Base-by-base conservation (phyloP, 2,329 filamentous ascomycete species). In the Chalaropsis ovoidea region DNA sequence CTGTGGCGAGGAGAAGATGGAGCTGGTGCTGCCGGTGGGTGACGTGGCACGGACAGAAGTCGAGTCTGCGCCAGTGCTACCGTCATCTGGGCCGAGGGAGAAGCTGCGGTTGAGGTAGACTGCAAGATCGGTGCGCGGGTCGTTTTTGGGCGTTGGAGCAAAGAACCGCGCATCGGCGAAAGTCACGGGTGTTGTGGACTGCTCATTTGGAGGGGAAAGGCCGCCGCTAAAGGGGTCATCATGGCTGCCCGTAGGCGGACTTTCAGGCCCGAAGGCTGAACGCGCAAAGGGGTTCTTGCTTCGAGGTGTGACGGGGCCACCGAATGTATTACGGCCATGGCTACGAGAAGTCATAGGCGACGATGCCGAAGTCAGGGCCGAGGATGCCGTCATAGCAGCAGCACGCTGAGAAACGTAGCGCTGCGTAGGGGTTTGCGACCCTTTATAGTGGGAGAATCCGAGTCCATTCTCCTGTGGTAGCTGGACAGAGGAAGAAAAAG, bases 161-260 rank as follows among this genome's bases (percentile, higher is more conserved):
- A 80, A 79, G 73, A 82, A 83, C 73, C 81, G 78, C 19, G 81
- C 81, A 63, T 82, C 81, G 65, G 83, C 78, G 64, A 84, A 82
- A 54, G 77, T 73, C 56, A 72, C 74, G 31, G 52, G 54, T 3
- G 54, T 31, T 39, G 43, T 47, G 3, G 41, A 11, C 27, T 62
- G 43, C 19, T 24, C 27, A 7, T 19, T 35, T 17, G 24, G 19
- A 27, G 56, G 11, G 17, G 60, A 42, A 17, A 31, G 13, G 31
- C 24, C 64, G 56, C 17, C 13, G 42, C 19, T 49, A 24, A 65
- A 65, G 49, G 63, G 52, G 22, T 60, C 61, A 2, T 47, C 61
- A 15, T 47, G 24, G 11, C 13, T 15, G 24, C 17, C 10, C 4
- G 17, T 17, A n/a, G 43, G 22, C 8, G 47, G 45, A 22, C n/a